Evolutionary conservation across 176 grass and related monocot species (phyloP), one percentile per base, ranked within the genome.

Genomic region (Oryza meridionalis): DNA sequence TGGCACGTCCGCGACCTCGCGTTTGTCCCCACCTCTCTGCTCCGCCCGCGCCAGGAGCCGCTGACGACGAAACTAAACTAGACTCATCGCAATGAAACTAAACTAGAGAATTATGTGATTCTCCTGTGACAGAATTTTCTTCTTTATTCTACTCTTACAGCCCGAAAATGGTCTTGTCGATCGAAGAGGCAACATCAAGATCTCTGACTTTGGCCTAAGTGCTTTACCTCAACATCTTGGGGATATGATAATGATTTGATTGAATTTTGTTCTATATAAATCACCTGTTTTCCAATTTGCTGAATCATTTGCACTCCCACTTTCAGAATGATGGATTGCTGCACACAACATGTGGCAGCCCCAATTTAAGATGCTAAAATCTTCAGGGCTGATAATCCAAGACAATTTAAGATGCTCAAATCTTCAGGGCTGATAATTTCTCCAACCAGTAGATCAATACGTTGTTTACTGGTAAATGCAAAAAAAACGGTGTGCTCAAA

Each of bases 281-380:
- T 76, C n/a, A n/a, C 26, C 9, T 77, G 3, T n/a, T 72, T 12
- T 55, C 11, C 21, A 5, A 43, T 58, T 65, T 58, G 77, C 13
- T 65, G 15, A 78, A 71, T 31, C 11, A 17, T 51, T 19, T 43
- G 9, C 67, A 24, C n/a, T 72, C 29, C 7, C 16, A 40, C 67
- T 78, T 88, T 88, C 80, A 96, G 94, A 93, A 87, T 75, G 94
- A 96, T 81, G 94, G 91, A 65, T 81, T 96, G 66, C 68, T 96
- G 77, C 94, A 96, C 66, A 96, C 94, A 44, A 96, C 91, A 69
- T 96, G 94, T 77, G 94, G 94, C 59, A 96, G 94, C 81, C 94
- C 94, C 65, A 96, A 93, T 74, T 96, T n/a, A n/a, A n/a, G n/a
- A n/a, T n/a, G n/a, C n/a, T n/a, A n/a, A n/a, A n/a, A n/a, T n/a